Base-by-base conservation (phyloP, 768 basidiomycete species). In the Leucosporidium creatinivorum region DNA sequence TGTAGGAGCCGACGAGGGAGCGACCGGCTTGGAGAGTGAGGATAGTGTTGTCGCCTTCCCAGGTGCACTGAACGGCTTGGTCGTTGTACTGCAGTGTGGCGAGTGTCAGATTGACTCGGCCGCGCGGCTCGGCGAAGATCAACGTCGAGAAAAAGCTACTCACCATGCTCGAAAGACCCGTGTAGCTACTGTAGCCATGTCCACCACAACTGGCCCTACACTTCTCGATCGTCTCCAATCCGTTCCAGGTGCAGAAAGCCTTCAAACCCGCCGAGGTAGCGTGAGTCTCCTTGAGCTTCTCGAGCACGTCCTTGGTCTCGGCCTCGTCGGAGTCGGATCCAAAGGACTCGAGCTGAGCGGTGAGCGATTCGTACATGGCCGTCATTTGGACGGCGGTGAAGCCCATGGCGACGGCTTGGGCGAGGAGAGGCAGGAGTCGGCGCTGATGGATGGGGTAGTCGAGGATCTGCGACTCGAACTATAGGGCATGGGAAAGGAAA, bases 221-320 rank as follows among this genome's bases (percentile, higher is more conserved):
- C 65, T 78, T 79, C 72, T 81, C 80, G 59, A 81, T 81, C 25
- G 78, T 79, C 64, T 80, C 78, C 47, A 81, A 73, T 51, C 78
- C 78, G n/a, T 74, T 75, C 80, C 80, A 81, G 1, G 80, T 81
- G 69, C 79, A 81, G 75, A 80, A 81, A 10, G 80, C 76, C 74
- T 81, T 81, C 26, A 81, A 73, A 2, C 80, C 80, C 0, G 80
- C 80, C 10, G 78, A 79, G 0, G 80, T 81, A 12, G 80, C 79
- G 65, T 81, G 80, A 21, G 79, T 80, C 73, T 81, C 80, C 69
- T 80, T 80, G 63, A 81, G 74, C 75, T 79, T 81, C 51, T 79
- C 79, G 25, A 81, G 75, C 25, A 79, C 77, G 54, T 78, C 75
- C 50, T 80, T 75, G 0, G 76, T 75, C 63, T 80, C 79, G 23